phyloP scores from a whole-genome alignment of 306 rosid species.

The Pyrus communis region DNA sequence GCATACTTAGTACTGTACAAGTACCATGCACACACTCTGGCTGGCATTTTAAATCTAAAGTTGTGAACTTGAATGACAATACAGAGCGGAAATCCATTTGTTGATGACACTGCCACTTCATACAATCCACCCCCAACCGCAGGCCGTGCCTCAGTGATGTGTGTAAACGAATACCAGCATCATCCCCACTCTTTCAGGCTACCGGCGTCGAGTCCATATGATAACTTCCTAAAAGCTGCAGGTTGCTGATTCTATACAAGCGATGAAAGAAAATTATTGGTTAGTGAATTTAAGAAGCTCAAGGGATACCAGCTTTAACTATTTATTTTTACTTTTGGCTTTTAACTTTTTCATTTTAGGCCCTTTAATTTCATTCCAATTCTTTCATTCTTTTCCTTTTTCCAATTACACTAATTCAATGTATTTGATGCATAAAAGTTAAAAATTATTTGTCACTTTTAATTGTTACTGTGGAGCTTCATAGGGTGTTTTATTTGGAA shows the following conservation, averaged over 20 bases:
- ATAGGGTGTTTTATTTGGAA: not conserved
- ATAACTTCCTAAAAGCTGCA: conserved; percentile 88
- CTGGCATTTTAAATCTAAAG: conserved; percentile 14
- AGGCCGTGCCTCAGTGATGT: conserved; percentile 20
- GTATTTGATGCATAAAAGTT: not conserved
- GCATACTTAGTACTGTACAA: not conserved
- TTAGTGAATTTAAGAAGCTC: not conserved
- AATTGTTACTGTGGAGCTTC: not conserved
- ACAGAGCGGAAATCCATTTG: conserved; percentile 43
- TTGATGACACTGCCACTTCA: conserved; percentile 26
- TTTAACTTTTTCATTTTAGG: not conserved
- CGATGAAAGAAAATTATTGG: not conserved
- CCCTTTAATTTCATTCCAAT: not conserved
- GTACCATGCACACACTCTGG: not conserved
- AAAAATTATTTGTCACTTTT: not conserved
- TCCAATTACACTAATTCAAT: not conserved
- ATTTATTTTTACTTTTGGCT: not conserved
- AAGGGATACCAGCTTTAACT: not conserved
- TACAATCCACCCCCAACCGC: conserved; percentile 14
- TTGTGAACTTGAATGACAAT: conserved; percentile 15
- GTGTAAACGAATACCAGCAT: conserved; percentile 44
- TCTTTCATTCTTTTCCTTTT: conserved; percentile 7
- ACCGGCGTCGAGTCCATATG: conserved; percentile 83
- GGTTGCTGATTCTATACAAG: conserved; percentile 51
- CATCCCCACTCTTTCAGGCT: conserved; percentile 44